Conservation (phyloP, 1,284 basidiomycete genomes). For the Lentinula novae-zelandiae region DNA sequence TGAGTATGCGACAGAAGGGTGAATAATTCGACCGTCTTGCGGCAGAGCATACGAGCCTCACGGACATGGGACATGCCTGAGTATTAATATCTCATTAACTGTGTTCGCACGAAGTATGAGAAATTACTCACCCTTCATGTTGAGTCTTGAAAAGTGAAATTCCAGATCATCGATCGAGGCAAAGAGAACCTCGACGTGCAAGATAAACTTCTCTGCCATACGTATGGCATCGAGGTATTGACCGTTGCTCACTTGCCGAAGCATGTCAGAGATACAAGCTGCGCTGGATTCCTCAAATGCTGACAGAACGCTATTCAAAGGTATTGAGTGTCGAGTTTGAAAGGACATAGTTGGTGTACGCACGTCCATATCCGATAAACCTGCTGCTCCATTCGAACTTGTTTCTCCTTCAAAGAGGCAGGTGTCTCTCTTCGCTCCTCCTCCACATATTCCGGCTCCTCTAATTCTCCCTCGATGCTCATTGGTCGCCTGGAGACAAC, state of each 20-base stretch:
- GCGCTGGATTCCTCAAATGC: constrained; percentile 98
- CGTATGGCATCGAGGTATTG: constrained; percentile 95
- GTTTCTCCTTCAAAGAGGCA: constrained; percentile 84
- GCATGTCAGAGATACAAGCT: constrained; percentile 99
- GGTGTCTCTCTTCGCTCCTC: constrained; percentile 84
- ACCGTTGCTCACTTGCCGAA: constrained; percentile 94
- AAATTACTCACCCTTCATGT: constrained; percentile 4
- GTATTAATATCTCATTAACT: constrained; percentile 5
- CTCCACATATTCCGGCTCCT: constrained; percentile 56
- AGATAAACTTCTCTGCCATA: constrained; percentile 98
- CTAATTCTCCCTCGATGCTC: constrained; percentile 51
- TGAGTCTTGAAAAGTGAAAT: constrained; percentile 77
- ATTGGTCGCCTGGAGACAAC: constrained; percentile 76
- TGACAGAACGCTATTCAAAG: constrained; percentile 71
- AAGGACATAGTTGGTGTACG: constrained; percentile 25
- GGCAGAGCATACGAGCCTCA: constrained; percentile 97
- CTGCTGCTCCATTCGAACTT: constrained; percentile 94
- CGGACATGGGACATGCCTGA: constrained; percentile 96
- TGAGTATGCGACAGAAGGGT: constrained; percentile 96
- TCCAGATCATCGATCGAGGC: constrained; percentile 97
- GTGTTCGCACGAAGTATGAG: background rate
- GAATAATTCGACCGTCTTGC: constrained; percentile 98
- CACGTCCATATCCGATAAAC: constrained; percentile 99
- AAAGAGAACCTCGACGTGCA: constrained; percentile 98
- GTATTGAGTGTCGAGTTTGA: constrained; percentile 11